Conservation (phyloP, 371 early-diverging fungal species). For the Umbelopsis sp. region DNA sequence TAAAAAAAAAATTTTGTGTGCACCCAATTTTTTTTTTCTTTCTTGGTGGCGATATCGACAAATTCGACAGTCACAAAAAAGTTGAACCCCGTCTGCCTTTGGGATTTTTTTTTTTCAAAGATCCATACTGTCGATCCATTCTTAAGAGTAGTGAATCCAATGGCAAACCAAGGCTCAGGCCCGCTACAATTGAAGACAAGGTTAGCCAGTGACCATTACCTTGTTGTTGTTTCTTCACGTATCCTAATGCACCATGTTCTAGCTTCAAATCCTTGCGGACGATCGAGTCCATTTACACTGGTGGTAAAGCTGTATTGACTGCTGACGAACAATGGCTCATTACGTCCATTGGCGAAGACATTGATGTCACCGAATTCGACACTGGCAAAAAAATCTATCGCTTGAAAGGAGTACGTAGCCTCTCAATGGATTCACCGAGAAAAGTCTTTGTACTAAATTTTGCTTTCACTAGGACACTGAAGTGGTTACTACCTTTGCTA, state of each 20-base stretch:
- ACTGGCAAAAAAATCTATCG: slow-evolving; percentile 69
- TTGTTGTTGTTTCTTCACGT: too few species aligned
- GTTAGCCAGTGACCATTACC: not conserved
- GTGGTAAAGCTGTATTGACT: slow-evolving; percentile 80
- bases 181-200: slow-evolving; percentile 15
- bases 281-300: slow-evolving; percentile 93
- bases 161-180: slow-evolving; percentile 13
- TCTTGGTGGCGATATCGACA: not conserved
- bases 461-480: slow-evolving; percentile 69
- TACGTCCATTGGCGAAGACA: slow-evolving; percentile 84
- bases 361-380: slow-evolving; percentile 75
- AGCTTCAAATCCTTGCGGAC: slow-evolving; percentile 78
- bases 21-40: not conserved
- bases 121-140: not conserved
- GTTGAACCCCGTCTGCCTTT: not conserved
- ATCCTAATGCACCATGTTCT: not conserved
- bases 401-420: slow-evolving; percentile 67
- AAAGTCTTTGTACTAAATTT: too few species aligned
- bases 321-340: slow-evolving; percentile 73
- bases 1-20: not conserved
- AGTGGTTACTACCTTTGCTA: slow-evolving; percentile 85
- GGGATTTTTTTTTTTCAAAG: not conserved
- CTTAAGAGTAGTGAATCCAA: not conserved
- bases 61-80: slow-evolving; percentile 4
- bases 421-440: too few species aligned